phyloP scores from a whole-genome alignment of 176 grass and related monocot genomes.

The Rhynchospora breviuscula region DNA sequence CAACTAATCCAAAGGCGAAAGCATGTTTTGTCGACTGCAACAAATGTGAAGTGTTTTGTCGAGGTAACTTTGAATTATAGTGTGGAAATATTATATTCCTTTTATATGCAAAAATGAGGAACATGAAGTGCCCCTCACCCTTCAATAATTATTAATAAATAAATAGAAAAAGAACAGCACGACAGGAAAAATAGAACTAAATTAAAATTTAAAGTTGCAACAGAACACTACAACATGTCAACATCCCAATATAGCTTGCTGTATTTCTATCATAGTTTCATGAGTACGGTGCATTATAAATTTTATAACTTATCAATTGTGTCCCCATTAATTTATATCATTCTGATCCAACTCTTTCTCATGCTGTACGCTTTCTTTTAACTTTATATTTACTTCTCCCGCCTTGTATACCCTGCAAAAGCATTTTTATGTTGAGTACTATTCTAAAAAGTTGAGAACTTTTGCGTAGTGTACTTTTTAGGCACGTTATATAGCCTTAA shows the following conservation, averaged over 20 bases:
- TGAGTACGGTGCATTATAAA: not conserved
- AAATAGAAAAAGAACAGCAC: not conserved
- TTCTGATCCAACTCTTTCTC: not conserved
- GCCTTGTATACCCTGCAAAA: too few relatives aligned
- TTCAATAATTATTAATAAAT: too few relatives aligned
- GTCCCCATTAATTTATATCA: not conserved
- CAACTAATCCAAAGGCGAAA: conserved; percentile 20
- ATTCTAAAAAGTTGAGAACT: too few relatives aligned
- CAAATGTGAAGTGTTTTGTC: conserved; percentile 29
- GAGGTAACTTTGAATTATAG: conserved; percentile 3
- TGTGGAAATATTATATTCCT: not conserved
- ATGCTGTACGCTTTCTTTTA: too few relatives aligned
- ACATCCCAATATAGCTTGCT: not conserved
- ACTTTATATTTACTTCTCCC: too few relatives aligned
- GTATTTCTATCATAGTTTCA: not conserved
- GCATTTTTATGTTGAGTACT: too few relatives aligned
- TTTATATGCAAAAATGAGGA: not conserved
- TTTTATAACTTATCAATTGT: not conserved
- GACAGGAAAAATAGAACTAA: not conserved
- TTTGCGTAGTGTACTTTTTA: not conserved
- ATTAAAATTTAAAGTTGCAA: not conserved
- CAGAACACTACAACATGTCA: not conserved
- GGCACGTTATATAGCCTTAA: not conserved
- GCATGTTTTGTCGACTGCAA: conserved; percentile 30
- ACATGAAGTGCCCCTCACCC: not conserved